These are phyloP conservation scores for Pseudohyphozyma bogoriensis DNA, from an alignment of 768 basidiomycete genomes.

Conservation along the genomic window DNA sequence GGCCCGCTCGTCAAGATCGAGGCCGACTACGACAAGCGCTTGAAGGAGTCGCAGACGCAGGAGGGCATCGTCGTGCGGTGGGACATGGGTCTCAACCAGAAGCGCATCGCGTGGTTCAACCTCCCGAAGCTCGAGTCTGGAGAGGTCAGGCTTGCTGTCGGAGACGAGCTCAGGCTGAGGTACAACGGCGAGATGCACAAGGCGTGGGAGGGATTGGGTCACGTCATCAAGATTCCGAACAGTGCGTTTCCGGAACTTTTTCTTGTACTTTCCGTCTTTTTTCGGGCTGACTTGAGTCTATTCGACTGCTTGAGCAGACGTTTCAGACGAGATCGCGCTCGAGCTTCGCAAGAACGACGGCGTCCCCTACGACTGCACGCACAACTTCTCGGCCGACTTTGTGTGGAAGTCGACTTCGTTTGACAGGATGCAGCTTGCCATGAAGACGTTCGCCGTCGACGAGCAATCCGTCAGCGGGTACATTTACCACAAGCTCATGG, in stretches of 20 bases:
- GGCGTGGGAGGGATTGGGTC: constrained; percentile 93
- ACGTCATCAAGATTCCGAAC: constrained; percentile 98
- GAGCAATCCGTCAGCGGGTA: constrained; percentile 99
- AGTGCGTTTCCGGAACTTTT: too few relatives aligned
- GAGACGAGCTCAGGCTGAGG: constrained; percentile 83
- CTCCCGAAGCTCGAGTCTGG: constrained; percentile 96
- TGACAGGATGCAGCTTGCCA: constrained; percentile 96
- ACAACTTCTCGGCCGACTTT: constrained; percentile 94
- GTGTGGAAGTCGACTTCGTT: constrained; percentile 99
- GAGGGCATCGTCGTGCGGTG: constrained; percentile 91
- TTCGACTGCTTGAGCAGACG: constrained; percentile 49
- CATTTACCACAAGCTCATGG: constrained; percentile 97
- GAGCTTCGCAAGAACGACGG: constrained; percentile 84
- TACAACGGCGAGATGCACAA: constrained; percentile 84
- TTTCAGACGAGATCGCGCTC: constrained; percentile 93
- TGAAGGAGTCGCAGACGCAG: constrained; percentile 98
- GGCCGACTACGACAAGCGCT: constrained; percentile 93
- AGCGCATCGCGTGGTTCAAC: constrained; percentile 95
- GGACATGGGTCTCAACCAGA: constrained; percentile 97
- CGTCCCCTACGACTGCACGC: constrained; percentile 84
- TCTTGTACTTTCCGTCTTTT: neutral
- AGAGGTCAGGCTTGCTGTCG: constrained; percentile 90
- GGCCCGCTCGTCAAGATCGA: constrained; percentile 99
- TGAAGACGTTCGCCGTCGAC: constrained; percentile 99
- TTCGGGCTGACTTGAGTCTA: neutral